Conservation (phyloP, 176 grass and related monocot species). For the Oryza officinalis region DNA sequence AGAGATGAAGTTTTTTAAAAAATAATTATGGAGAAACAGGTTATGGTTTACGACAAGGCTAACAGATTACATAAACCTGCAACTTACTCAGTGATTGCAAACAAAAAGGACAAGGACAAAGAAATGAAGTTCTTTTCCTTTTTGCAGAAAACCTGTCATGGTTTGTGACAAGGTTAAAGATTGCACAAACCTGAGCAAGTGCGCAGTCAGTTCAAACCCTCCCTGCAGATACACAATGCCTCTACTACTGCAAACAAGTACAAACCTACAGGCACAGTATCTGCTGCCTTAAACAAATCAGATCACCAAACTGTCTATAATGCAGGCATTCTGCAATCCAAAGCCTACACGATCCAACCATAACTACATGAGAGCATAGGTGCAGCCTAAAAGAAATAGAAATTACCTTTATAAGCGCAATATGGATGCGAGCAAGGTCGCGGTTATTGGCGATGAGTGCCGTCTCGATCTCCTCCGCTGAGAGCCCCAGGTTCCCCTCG, state of each 20-base stretch:
- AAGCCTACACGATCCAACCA: not conserved
- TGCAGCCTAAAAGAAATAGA: not conserved
- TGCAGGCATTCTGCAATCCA: not conserved
- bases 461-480: constrained; percentile 85
- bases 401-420: constrained; percentile 77
- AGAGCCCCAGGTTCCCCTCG: constrained; percentile 49
- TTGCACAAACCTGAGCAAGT: not conserved
- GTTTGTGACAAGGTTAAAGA: no score
- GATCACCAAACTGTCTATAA: not conserved
- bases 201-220: not conserved
- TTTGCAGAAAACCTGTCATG: no score
- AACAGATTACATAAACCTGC: not conserved
- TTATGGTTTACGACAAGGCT: not conserved
- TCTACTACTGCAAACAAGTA: not conserved
- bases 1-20: not conserved
- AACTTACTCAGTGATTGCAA: no score
- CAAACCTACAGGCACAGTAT: not conserved
- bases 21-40: not conserved
- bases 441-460: constrained; percentile 58
- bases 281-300: not conserved
- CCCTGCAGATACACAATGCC: not conserved
- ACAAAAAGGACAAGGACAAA: not conserved
- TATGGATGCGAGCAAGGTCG: constrained; percentile 66
- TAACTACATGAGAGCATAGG: not conserved
- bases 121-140: no score